Base-by-base conservation (phyloP, 106 monocot genomes). In the Vanilla planifolia region DNA sequence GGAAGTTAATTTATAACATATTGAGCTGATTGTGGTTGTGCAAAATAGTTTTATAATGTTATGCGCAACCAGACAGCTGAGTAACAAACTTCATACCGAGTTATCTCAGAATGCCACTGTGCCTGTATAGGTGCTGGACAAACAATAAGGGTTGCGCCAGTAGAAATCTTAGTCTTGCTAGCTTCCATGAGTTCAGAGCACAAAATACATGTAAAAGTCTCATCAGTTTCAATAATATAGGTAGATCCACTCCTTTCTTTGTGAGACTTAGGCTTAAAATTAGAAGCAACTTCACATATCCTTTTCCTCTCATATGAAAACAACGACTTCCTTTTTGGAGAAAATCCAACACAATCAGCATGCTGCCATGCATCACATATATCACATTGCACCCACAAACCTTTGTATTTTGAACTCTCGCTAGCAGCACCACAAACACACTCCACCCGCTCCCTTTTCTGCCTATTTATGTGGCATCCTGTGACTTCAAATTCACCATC, bases 351-450 rank as follows among this genome's bases (percentile, higher is more conserved):
- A 79, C 96, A 98, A 33, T 79, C 67, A 56, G 91, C 96, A 84
- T 98, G 96, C 65, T 98, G 91, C 96, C 96, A 98, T 51, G 91
- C 87, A 73, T 98, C 96, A 88, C 96, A 98, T 6, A 75, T 43
- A 70, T 98, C 96, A 77, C 96, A 98, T 48, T 98, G 96, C 29
- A 98, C 86, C 96, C 96, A 98, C n/a, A 92, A 37, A 4, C 96
- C 96, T 69, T 78, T 64, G 43, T 88, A 98, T 33, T 71, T 84
- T 30, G 60, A 69, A 47, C 61, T 91, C 65, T 75, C 87, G 64
- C 79, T 81, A 17, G 87, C 86, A 60, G 91, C 91, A 6, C 96
- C 96, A 70, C 96, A 98, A 53, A 91, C 60, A 72, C 96, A 98
- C 67, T 91, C 96, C n/a, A 98, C 87, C 28, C 96, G 78, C 64